A percentile compares a stretch with the other conserved stretches of the same genome.
phyloP scores from a whole-genome alignment of 2,329 filamentous ascomycete genomes.

The Camillea tinctor region DNA sequence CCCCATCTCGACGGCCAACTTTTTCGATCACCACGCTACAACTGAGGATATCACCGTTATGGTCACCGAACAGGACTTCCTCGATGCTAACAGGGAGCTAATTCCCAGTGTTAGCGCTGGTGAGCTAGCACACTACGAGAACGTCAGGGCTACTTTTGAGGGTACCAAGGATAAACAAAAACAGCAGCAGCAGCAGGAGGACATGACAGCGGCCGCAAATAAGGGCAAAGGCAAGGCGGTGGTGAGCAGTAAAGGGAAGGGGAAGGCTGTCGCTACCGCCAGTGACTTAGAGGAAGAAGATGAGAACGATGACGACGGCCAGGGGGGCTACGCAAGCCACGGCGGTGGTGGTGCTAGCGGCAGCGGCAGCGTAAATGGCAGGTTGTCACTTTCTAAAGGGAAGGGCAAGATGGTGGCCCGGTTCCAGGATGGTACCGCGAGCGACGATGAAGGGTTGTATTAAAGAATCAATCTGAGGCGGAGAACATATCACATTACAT shows the following conservation, averaged over 20 bases:
- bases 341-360: conserved; percentile 11
- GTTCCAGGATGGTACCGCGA: conserved; percentile 54
- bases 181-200: conserved; percentile 41
- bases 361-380: conserved; percentile 22
- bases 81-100: conserved; percentile 76
- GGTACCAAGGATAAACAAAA: conserved; percentile 51
- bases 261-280: conserved; percentile 34
- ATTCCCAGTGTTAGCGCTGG: conserved; percentile 93
- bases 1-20: conserved; percentile 81
- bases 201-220: conserved; percentile 27
- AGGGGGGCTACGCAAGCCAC: conserved; percentile 30
- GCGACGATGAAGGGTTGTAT: conserved; percentile 58
- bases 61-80: conserved; percentile 87
- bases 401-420: conserved; percentile 55
- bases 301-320: conserved; percentile 31
- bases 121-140: conserved; percentile 87
- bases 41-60: conserved; percentile 81
- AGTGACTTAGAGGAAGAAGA: conserved; percentile 35
- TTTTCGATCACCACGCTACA: conserved; percentile 89
- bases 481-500: background rate
- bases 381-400: conserved; percentile 40
- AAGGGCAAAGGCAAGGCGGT: conserved; percentile 37
- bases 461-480: conserved; percentile 28
- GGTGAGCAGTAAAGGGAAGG: conserved; percentile 37
- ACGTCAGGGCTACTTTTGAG: conserved; percentile 81